Evolutionary conservation across 116 monocot species (phyloP), one percentile per base, ranked within the genome.

Genomic region (Cymodocea nodosa): DNA sequence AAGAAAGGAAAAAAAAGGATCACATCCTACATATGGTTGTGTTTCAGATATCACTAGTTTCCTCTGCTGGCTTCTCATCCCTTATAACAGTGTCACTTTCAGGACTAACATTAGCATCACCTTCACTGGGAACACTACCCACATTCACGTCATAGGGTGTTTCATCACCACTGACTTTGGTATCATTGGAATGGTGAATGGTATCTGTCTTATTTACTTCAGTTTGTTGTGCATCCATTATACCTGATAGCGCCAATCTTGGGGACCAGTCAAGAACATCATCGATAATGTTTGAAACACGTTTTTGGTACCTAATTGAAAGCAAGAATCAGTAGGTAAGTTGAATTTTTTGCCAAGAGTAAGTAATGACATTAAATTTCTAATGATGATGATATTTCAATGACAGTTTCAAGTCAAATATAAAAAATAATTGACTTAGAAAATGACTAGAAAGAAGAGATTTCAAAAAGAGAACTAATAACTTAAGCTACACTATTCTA

Each of bases 231-330:
- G 78, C 81, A 17, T 87, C 87, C 76, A 81, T 85, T 78, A 87
- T 97, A 23, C 90, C 95, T 4, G 95, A 85, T 5, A 97, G 19
- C 6, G 95, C 90, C 59, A 90, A 61, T 60, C 69, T 97, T 22
- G 95, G 95, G 39, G 85, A 87, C 95, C 95, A 97, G 49, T 90
- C 90, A 1, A 97, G 80, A 64, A 97, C 79, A 82, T 97, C 90
- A 50, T 97, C 95, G 23, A 97, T 97, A 67, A 97, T 97, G 72
- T 97, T 90, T 14, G 95, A 97, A 67, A 97, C 91, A 71, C 73
- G 83, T 72, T 87, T 87, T 74, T 97, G 95, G 60, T 90, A 97
- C 81, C 90, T 97, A 73, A 15, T 70, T 70, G 51, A 64, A 18
- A 44, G 23, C 24, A 4, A 64, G 49, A 30, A 30, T 30, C 30